Evolutionary conservation across 257 asterid species (phyloP), one percentile per base, ranked within the genome.

Genomic region (Vinca minor): DNA sequence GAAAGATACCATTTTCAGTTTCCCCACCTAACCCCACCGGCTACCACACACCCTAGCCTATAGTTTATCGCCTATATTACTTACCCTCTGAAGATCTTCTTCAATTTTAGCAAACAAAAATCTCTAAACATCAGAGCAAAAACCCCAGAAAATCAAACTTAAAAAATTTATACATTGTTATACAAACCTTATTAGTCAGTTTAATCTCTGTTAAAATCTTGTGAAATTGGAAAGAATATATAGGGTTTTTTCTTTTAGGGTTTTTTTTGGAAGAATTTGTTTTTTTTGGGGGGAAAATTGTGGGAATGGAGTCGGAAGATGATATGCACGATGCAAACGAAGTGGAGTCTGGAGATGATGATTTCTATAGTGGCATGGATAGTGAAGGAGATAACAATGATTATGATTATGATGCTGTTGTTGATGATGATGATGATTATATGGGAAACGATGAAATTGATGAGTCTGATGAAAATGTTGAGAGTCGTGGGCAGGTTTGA

Each of bases 271-370:
- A 31, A 31, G 62, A 55, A 55, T 55, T 55, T 49, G 20, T 38
- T 41, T 39, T n/a, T n/a, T n/a, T n/a, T n/a, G n/a, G n/a, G n/a
- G n/a, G 12, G 21, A 20, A 18, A 6, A 6, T 15, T n/a, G 11
- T 14, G n/a, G 35, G 2, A 66, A 89, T 90, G 96, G 95, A 87
- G 20, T 87, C 97, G 18, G 95, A 85, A 56, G 97, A 87, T 74
- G 95, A 87, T 82, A 85, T 90, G 97, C 97, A 85, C 86, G 97
- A 87, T 64, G 93, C 96, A 10, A 84, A 81, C 70, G 96, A 85
- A 23, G 76, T 77, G 42, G 94, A 88, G 66, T 89, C 95, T 49
- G 82, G 67, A 36, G 96, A 84, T 71, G 96, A 89, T 63, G 81
- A 89, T 62, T 84, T 83, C 65, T 84, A 77, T 71, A 79, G 92